Evolutionary conservation across 2,329 filamentous ascomycete species (phyloP).

Genomic region (Sarocladiaceae sp.): DNA sequence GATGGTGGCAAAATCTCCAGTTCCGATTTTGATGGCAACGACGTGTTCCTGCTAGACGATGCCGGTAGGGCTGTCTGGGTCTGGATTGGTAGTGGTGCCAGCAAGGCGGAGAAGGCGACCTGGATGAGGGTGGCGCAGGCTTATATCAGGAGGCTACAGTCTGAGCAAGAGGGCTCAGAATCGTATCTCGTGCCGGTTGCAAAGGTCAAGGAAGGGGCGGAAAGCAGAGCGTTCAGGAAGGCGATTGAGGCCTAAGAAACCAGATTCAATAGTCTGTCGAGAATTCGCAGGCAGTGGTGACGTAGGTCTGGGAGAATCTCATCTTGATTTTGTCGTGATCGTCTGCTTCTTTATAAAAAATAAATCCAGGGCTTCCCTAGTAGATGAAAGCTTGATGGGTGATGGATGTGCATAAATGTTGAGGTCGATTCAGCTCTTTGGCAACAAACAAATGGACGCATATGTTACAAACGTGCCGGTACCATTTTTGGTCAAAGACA

Average conservation of each 20-base stretch:
- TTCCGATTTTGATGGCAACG: slow-evolving; percentile 48
- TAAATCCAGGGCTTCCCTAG: too few relatives aligned
- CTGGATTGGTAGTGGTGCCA: slow-evolving; percentile 57
- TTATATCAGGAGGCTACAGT: slow-evolving; percentile 40
- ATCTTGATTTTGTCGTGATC: too few relatives aligned
- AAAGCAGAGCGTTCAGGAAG: slow-evolving; percentile 45
- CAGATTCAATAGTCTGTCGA: too few relatives aligned
- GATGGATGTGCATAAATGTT: too few relatives aligned
- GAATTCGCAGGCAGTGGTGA: too few relatives aligned
- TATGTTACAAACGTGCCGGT: too few relatives aligned
- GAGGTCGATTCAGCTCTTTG: too few relatives aligned
- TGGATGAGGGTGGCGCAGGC: slow-evolving; percentile 56
- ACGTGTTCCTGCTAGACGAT: slow-evolving; percentile 58
- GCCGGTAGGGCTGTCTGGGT: slow-evolving; percentile 55
- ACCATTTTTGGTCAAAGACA: too few relatives aligned
- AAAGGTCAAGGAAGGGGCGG: slow-evolving; percentile 50
- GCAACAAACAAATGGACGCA: too few relatives aligned
- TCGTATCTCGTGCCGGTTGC: slow-evolving; percentile 44
- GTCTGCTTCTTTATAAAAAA: too few relatives aligned
- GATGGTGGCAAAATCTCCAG: slow-evolving; percentile 39
- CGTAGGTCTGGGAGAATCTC: too few relatives aligned
- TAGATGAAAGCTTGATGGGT: too few relatives aligned
- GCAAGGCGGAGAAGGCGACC: slow-evolving; percentile 48
- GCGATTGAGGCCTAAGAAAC: slow-evolving; percentile 31
- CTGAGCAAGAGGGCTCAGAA: slow-evolving; percentile 19